phyloP scores from a whole-genome alignment of 805 yeast species.

The Jamesozyma jinghongensis region DNA sequence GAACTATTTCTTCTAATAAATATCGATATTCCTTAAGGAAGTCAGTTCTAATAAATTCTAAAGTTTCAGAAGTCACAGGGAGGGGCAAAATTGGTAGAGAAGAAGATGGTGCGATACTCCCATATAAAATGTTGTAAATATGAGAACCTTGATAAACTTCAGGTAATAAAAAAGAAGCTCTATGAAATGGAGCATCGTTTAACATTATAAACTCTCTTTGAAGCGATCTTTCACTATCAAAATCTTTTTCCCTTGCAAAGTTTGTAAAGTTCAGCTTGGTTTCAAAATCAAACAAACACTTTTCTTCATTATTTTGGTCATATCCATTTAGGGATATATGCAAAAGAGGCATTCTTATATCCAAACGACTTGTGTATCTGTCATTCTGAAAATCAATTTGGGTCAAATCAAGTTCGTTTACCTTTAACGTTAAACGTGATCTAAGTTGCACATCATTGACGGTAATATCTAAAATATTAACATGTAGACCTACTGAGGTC shows the following conservation, averaged over 20 bases:
- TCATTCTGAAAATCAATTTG: conserved; percentile 64
- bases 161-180: conserved; percentile 64
- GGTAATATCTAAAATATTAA: conserved; percentile 39
- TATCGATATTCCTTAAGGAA: conserved; percentile 24
- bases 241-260: conserved; percentile 46
- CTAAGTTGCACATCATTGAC: conserved; percentile 31
- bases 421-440: conserved; percentile 10
- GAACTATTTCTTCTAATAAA: not conserved
- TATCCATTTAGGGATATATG: conserved; percentile 16
- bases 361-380: conserved; percentile 49
- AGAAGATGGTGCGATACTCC: conserved; percentile 49
- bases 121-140: conserved; percentile 40
- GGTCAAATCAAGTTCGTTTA: conserved; percentile 22
- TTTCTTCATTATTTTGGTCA: conserved; percentile 19
- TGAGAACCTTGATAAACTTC: conserved; percentile 37
- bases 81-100: conserved; percentile 54
- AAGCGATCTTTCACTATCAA: conserved; percentile 31
- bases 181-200: conserved; percentile 78
- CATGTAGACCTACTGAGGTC: conserved; percentile 48
- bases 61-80: conserved; percentile 46
- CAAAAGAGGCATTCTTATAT: conserved; percentile 43
- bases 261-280: conserved; percentile 56
- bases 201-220: conserved; percentile 59
- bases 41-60: conserved; percentile 34
- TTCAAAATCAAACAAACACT: conserved; percentile 34